A percentile compares a stretch with the other conserved stretches of the same genome.
phyloP scores from a whole-genome alignment of 2,329 filamentous ascomycete species.

The Amesomyces nigricolor region DNA sequence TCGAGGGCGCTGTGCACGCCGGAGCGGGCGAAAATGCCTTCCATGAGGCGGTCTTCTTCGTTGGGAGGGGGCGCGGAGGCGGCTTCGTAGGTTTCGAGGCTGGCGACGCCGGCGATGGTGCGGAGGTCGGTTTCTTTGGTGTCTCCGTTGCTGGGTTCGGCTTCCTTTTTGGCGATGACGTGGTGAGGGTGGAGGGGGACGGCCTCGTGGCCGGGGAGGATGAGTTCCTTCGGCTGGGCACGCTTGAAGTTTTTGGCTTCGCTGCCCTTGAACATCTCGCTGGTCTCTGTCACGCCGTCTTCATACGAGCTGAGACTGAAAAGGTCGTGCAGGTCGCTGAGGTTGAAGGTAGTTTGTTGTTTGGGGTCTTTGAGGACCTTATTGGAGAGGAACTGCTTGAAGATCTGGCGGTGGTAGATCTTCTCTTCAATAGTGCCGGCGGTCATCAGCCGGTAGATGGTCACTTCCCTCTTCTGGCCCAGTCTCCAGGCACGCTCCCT shows the following conservation, averaged over 20 bases:
- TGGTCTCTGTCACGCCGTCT: conserved; percentile 73
- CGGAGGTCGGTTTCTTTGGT: conserved; percentile 28
- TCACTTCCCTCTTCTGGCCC: conserved; percentile 90
- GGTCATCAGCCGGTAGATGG: conserved; percentile 96
- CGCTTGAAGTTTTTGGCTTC: conserved; percentile 60
- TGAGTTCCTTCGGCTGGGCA: conserved; percentile 23
- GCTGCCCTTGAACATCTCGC: conserved; percentile 79
- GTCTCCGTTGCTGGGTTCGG: conserved; percentile 6
- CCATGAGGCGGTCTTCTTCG: conserved; percentile 73
- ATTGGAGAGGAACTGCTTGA: conserved; percentile 96
- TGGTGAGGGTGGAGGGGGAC: conserved; percentile 8
- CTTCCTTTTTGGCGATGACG: conserved; percentile 6
- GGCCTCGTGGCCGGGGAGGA: conserved; percentile 28
- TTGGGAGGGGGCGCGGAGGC: conserved; percentile 41
- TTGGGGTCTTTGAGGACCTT: conserved; percentile 94
- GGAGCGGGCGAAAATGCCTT: conserved; percentile 80
- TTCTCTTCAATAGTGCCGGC: conserved; percentile 98
- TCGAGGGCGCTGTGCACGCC: conserved; percentile 88
- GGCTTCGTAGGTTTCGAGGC: conserved; percentile 57
- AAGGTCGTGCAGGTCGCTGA: conserved; percentile 85
- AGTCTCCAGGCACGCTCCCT: conserved; percentile 93
- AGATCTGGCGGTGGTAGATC: conserved; percentile 97
- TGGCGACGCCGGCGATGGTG: conserved; percentile 49
- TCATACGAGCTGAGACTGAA: conserved; percentile 70
- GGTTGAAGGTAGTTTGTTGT: conserved; percentile 83